Evolutionary conservation across 2,329 filamentous ascomycete genomes (phyloP), one percentile per base, ranked within the genome.

Genomic region (Apiospora saccharicola): DNA sequence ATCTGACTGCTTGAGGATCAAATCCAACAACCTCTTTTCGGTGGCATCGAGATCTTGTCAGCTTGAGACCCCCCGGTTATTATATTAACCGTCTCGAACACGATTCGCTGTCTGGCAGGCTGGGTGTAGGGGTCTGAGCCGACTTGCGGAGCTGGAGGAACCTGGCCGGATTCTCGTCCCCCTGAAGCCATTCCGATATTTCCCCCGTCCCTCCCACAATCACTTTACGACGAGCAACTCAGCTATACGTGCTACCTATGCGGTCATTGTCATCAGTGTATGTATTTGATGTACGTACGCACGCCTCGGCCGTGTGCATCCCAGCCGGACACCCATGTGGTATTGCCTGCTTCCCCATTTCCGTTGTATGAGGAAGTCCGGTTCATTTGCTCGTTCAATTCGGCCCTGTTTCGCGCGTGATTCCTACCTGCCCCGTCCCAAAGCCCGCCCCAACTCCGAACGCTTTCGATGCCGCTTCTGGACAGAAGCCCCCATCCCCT

Each of bases 361-460:
- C 19, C 57, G 19, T 12, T 41, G 57, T 14, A 37, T 13, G 10
- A 22, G 8, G 10, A 41, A 64, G 57, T 41, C 30, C 34, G 57
- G 57, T 64, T 64, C 34, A 41, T 41, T 64, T 41, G 37, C 34
- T 41, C 19, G 19, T n/a, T 41, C 57, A 57, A 22, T 64, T 37
- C 30, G 57, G 34, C 57, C 57, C 34, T 37, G 34, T 64, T 57
- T 64, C 57, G 57, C 57, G 57, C 34, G 57, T 41, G 34, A 13
- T 41, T n/a, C 57, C 34, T 41, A 34, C 57, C 57, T 61, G 30
- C 57, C 57, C n/a, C 57, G 30, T 64, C 30, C 53, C 14, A 41
- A 37, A 41, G 57, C 57, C 57, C 57, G 57, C 57, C 34, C 57
- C 57, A 64, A 64, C 57, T 64, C 34, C 57, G 57, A 64, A 64